A percentile compares a stretch with the other conserved stretches of the same genome.
Conservation (phyloP, 306 rosid species). For the Corylus heterophylla region DNA sequence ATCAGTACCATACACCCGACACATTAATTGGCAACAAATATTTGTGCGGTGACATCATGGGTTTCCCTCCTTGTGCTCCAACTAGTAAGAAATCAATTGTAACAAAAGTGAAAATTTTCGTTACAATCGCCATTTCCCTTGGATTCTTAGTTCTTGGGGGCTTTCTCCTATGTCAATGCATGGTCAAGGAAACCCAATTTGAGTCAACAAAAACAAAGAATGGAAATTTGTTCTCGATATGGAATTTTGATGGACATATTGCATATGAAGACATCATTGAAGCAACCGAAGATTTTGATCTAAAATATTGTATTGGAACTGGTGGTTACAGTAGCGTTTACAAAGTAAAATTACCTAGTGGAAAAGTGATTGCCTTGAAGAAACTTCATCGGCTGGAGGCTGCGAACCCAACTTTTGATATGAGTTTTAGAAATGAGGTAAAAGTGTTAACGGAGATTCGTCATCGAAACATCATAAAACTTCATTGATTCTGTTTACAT, state of each 20-base stretch:
- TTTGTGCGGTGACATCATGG: background rate
- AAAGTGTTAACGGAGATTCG: slow-evolving; percentile 12
- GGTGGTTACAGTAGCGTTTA: slow-evolving; percentile 6
- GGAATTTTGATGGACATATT: background rate
- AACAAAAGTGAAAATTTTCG: background rate
- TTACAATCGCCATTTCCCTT: background rate
- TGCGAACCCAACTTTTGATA: background rate
- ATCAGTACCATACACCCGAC: background rate
- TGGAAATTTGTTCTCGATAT: background rate
- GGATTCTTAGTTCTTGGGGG: background rate
- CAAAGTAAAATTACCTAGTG: slow-evolving; percentile 8
- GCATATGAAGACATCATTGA: background rate
- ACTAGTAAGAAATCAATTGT: background rate
- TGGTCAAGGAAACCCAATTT: background rate
- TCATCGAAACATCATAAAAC: slow-evolving; percentile 14
- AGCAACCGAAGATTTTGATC: background rate
- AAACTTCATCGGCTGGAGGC: slow-evolving; percentile 14
- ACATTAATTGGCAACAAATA: background rate
- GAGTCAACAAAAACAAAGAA: background rate
- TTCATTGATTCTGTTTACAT: background rate
- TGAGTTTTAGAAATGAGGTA: slow-evolving; percentile 14
- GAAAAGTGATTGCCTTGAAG: slow-evolving; percentile 20
- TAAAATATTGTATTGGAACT: slow-evolving; percentile 11
- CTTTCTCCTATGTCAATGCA: background rate
- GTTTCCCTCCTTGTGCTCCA: background rate